Conservation (phyloP, 371 early-diverging fungal genomes). For the Mucor velutinosus region DNA sequence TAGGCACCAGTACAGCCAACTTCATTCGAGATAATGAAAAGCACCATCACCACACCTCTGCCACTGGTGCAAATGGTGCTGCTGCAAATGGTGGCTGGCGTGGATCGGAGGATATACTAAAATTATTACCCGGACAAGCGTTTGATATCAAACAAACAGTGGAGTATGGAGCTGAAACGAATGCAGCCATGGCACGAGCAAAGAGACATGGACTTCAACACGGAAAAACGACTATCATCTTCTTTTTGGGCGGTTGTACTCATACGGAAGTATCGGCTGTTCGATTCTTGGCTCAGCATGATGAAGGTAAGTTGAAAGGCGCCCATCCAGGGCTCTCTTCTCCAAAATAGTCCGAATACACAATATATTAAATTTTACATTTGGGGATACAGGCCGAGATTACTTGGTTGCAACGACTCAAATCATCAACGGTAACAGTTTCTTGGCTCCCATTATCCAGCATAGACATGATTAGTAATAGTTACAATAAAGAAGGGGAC, state of each 20-base stretch:
- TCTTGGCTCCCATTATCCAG: slow-evolving; percentile 66
- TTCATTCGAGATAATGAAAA: slow-evolving; percentile 16
- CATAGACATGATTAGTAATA: slow-evolving; percentile 15
- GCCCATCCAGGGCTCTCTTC: neutral
- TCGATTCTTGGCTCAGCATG: slow-evolving; percentile 79
- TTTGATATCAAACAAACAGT: slow-evolving; percentile 78
- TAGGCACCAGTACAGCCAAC: slow-evolving; percentile 25
- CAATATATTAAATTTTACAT: slow-evolving; percentile 9
- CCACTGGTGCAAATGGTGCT: no score
- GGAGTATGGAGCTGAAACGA: slow-evolving; percentile 57
- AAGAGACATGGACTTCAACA: slow-evolving; percentile 64
- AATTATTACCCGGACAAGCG: slow-evolving; percentile 73
- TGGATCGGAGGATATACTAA: slow-evolving; percentile 83
- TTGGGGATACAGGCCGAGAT: slow-evolving; percentile 61
- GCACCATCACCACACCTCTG: neutral
- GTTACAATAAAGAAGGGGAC: neutral
- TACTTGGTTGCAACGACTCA: slow-evolving; percentile 88
- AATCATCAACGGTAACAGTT: slow-evolving; percentile 79
- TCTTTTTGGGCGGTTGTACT: slow-evolving; percentile 97
- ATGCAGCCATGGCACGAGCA: slow-evolving; percentile 51
- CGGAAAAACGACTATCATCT: slow-evolving; percentile 77
- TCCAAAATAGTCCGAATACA: neutral
- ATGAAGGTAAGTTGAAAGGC: slow-evolving; percentile 53
- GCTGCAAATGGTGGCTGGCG: slow-evolving; percentile 69
- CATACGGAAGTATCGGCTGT: slow-evolving; percentile 89